These are phyloP conservation scores for Rhizodiscina lignyota DNA, from an alignment of 495 filamentous ascomycete species.

Conservation along the genomic window DNA sequence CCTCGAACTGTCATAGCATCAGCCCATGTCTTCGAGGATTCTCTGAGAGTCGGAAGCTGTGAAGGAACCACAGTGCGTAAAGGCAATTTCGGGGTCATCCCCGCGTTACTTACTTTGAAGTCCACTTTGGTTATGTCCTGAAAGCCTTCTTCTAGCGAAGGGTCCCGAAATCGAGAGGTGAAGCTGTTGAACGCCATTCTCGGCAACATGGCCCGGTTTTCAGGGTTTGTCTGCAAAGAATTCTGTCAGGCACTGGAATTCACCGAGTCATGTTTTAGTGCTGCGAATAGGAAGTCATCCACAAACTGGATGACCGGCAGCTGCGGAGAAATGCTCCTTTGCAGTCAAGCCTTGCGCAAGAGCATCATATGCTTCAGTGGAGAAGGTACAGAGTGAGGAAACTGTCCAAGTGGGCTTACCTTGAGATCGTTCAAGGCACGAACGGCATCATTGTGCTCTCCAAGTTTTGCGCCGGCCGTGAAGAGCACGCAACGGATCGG, in stretches of 20 bases:
- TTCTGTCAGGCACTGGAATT: conserved; percentile 8
- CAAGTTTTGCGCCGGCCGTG: conserved; percentile 50
- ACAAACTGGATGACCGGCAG: too few species aligned
- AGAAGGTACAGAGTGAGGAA: too few species aligned
- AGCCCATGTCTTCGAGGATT: too few species aligned
- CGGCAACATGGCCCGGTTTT: conserved; percentile 57
- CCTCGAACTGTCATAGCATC: conserved; percentile 31
- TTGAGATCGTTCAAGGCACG: conserved; percentile 49
- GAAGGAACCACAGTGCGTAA: too few species aligned
- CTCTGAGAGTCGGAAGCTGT: too few species aligned
- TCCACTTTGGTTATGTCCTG: conserved; percentile 54
- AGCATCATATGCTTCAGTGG: too few species aligned
- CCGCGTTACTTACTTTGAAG: conserved; percentile 42
- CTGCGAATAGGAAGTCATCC: background rate
- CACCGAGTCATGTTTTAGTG: conserved; percentile 1
- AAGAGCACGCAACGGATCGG: conserved; percentile 82
- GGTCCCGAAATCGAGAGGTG: conserved; percentile 49
- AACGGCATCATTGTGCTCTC: conserved; percentile 80
- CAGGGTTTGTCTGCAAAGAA: conserved; percentile 51
- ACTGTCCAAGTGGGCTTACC: conserved; percentile 23
- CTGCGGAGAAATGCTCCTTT: background rate
- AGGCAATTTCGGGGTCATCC: too few species aligned
- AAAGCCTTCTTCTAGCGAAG: conserved; percentile 65
- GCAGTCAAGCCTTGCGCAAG: background rate
- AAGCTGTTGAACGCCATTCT: conserved; percentile 67